phyloP scores from a whole-genome alignment of 1,284 basidiomycete species.

The Tetrapyrgos nigripes region DNA sequence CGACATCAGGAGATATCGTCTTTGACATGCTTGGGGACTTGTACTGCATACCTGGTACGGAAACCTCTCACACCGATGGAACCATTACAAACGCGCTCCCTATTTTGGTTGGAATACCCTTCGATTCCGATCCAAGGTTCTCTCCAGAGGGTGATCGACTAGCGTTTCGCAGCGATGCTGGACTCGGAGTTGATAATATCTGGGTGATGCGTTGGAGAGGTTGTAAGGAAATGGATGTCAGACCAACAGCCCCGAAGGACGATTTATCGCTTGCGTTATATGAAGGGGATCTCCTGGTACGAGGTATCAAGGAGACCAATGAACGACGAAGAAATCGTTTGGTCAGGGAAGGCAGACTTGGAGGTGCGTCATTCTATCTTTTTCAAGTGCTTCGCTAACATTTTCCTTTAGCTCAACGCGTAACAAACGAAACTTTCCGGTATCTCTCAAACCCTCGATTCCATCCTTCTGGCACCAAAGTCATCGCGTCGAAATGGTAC shows the following conservation, averaged over 20 bases:
- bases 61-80: constrained; percentile 19
- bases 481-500: constrained; percentile 81
- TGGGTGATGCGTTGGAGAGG: constrained; percentile 72
- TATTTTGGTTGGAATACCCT: constrained; percentile 63
- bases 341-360: constrained; percentile 61
- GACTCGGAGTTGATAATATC: constrained; percentile 73
- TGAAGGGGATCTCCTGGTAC: constrained; percentile 56
- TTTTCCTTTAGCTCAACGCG: constrained; percentile 53
- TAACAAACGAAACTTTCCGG: constrained; percentile 78
- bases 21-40: constrained; percentile 79
- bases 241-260: constrained; percentile 35
- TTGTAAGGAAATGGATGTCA: constrained; percentile 64
- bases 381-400: neutral
- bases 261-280: constrained; percentile 43
- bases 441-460: constrained; percentile 73
- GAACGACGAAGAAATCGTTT: constrained; percentile 56
- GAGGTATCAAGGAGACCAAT: constrained; percentile 55
- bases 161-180: constrained; percentile 74
- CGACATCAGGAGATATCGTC: constrained; percentile 69
- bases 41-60: constrained; percentile 65
- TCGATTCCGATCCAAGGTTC: constrained; percentile 76
- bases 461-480: constrained; percentile 63
- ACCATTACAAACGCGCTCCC: constrained; percentile 49
- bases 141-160: constrained; percentile 67
- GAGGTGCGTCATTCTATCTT: constrained; percentile 44